Conservation (phyloP, 176 grass and related monocot species). For the Musa troglodytarum region DNA sequence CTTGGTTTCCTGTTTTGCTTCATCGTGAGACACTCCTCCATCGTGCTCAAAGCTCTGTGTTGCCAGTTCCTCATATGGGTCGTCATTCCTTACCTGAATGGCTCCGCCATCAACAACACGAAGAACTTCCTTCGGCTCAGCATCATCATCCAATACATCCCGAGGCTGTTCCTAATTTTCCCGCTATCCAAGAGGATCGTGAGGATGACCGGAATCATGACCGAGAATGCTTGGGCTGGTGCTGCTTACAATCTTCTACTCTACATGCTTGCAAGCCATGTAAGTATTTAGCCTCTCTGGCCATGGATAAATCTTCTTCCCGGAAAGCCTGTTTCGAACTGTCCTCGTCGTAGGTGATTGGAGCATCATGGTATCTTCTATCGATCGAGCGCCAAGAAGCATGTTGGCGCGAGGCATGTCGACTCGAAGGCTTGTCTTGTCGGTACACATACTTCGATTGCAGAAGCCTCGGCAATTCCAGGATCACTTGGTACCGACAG, state of each 20-base stretch:
- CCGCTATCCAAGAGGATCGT: constrained; percentile 70
- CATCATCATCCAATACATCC: constrained; percentile 84
- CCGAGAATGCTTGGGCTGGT: constrained; percentile 81
- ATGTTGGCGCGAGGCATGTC: constrained; percentile 74
- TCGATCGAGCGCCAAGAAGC: constrained; percentile 69
- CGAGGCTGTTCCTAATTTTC: constrained; percentile 81
- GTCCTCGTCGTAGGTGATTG: constrained; percentile 40
- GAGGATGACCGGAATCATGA: constrained; percentile 68
- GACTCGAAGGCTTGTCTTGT: constrained; percentile 37
- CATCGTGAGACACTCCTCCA: not conserved
- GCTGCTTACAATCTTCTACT: constrained; percentile 95
- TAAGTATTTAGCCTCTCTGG: constrained; percentile 4
- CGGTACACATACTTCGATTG: constrained; percentile 67
- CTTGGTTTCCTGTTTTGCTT: not conserved
- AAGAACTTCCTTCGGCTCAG: constrained; percentile 68
- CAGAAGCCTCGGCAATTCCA: constrained; percentile 26
- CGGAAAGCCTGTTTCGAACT: not conserved
- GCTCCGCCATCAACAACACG: constrained; percentile 36
- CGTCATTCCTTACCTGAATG: constrained; percentile 46
- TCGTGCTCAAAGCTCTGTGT: not conserved
- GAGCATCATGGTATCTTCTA: constrained; percentile 87
- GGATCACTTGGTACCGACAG: constrained; percentile 33
- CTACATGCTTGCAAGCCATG: constrained; percentile 98
- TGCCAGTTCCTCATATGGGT: constrained; percentile 73
- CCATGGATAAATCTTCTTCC: not conserved